Evolutionary conservation across 202 grass and related monocot species (phyloP), one percentile per base, ranked within the genome.

Genomic region (Zizania palustris): DNA sequence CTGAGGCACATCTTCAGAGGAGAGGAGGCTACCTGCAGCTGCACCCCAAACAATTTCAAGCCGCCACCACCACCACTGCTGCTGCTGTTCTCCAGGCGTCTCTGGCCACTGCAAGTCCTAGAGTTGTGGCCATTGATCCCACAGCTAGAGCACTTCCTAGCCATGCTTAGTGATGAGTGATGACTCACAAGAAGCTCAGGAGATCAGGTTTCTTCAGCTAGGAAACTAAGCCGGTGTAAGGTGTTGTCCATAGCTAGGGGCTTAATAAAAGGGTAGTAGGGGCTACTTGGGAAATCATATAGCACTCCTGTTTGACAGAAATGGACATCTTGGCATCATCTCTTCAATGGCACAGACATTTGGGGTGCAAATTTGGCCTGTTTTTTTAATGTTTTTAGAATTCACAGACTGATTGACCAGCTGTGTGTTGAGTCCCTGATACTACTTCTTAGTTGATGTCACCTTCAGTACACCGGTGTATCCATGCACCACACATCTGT

Each of bases 61-160:
- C 85, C 73, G 69, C 51, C 60, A 42, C 68, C 41, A 49, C 84
- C 72, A 66, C 48, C 72, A 50, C 41, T 67, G 45, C 22, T 61
- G 60, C 51, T 67, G 42, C 56, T 80, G 41, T 53, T 65, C 48
- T 38, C 65, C 7, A 46, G 42, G 16, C 75, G 35, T 75, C 58
- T 66, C 6, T 63, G 49, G 5, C 76, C 59, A 65, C 45, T 77
- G 85, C 89, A 91, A 74, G 85, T 91, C 61, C 89, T 91, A 10
- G 89, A 91, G 68, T 89, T 93, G 63, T 93, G 90, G 63, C 80
- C 90, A 82, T 89, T 84, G 83, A 82, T 93, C 67, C 90, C 90
- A 82, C 90, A 93, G 10, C 78, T 85, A 12, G 83, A 87, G 90
- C 86, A 93, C 60, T 87, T 93, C 76, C 86, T 93, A 42, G 74